phyloP scores from a whole-genome alignment of 257 asterid genomes.

The Henckelia pumila region DNA sequence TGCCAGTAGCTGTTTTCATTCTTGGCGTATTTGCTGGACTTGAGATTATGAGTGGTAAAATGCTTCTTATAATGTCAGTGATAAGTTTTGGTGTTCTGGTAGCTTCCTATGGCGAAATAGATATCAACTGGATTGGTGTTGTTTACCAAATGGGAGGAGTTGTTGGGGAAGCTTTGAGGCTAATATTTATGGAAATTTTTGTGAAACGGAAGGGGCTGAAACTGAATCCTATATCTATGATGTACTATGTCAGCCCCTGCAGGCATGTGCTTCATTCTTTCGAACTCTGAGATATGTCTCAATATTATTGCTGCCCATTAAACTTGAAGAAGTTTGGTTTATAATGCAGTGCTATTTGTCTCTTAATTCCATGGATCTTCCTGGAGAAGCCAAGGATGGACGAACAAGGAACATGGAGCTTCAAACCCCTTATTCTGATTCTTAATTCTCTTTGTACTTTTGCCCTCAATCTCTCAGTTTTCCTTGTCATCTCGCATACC shows the following conservation, averaged over 20 bases:
- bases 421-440: slow-evolving; percentile 60
- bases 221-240: slow-evolving; percentile 85
- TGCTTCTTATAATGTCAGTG: slow-evolving; percentile 93
- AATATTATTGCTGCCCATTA: slow-evolving; percentile 1
- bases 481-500: slow-evolving; percentile 90
- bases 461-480: slow-evolving; percentile 93
- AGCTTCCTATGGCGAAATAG: slow-evolving; percentile 95
- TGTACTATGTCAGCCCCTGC: slow-evolving; percentile 99
- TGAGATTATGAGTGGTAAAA: slow-evolving; percentile 83
- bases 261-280: slow-evolving; percentile 51
- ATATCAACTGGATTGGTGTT: slow-evolving; percentile 90
- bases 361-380: slow-evolving; percentile 89
- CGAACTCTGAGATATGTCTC: not conserved
- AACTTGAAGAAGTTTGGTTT: slow-evolving; percentile 19
- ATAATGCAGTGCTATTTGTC: slow-evolving; percentile 84
- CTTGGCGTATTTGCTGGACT: slow-evolving; percentile 97
- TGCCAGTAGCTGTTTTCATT: slow-evolving; percentile 98
- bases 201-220: slow-evolving; percentile 93
- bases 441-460: slow-evolving; percentile 91
- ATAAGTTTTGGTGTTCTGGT: slow-evolving; percentile 91
- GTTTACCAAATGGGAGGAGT: slow-evolving; percentile 99
- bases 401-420: slow-evolving; percentile 65
- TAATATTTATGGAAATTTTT: slow-evolving; percentile 89
- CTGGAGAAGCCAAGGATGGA: slow-evolving; percentile 95
- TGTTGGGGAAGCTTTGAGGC: slow-evolving; percentile 95